Base-by-base conservation (phyloP, 2,329 filamentous ascomycete species). In the Coleophoma eucalyptorum region DNA sequence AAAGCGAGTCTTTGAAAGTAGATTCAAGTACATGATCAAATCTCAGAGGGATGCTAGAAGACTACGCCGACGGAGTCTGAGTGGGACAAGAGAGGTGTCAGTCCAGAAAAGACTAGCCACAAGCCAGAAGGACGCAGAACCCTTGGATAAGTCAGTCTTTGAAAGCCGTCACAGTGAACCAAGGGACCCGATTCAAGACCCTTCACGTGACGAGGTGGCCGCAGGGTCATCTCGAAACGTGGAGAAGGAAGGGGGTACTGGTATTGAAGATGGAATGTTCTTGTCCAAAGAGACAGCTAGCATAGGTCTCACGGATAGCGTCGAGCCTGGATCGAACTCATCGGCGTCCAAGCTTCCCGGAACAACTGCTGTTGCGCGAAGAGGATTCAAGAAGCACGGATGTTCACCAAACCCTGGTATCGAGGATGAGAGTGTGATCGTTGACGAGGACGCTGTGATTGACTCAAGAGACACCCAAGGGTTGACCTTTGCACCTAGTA, bases 1-100 rank as follows among this genome's bases (percentile, higher is more conserved):
- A 37, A 81, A 78, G 58, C 70, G 73, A 51, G 81, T 80, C 11
- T 89, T 89, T 56, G 79, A 87, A 64, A 73, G 70, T 51, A 77
- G 80, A 18, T 83, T 88, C 53, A 68, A 77, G 50, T 68, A 73
- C 41, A 73, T 86, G 50, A 75, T 77, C 2, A 64, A 72, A 56
- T 64, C 66, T 43, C 67, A 73, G 52, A 64, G 66, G 31, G 67
- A 69, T 48, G 63, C 46, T 34, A 50, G 46, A 38, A 55, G 44
- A 31, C 20, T 32, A 32, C 31, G 50, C 32, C 43, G 52, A 15
- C 40, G 53, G 8, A 55, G 50, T 42, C 26, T 50, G 35, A 57
- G 50, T 34, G 18, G 37, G 10, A 40, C 15, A 7, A 37, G 48
- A 38, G 40, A 50, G 16, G n/a, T 51, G 12, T 21, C 32, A 10